Percentiles rank a stretch among this genome's conserved stretches.
Conservation (phyloP, 2,329 filamentous ascomycete genomes). For the Calonectria montana region DNA sequence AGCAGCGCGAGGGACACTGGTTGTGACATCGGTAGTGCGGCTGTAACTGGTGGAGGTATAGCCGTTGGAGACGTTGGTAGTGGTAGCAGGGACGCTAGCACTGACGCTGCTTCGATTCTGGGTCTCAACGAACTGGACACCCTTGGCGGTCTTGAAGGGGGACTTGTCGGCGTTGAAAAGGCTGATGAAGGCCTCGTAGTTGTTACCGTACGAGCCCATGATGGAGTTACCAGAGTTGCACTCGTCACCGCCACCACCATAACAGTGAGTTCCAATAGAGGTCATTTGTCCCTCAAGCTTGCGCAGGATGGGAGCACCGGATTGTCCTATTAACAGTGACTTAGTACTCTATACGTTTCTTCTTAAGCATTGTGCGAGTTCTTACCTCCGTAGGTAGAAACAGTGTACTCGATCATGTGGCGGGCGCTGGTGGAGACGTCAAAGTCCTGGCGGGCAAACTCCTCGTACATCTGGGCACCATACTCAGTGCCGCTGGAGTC, state of each 20-base stretch:
- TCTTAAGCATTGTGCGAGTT: no score
- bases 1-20: no score
- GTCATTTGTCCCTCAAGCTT: conserved; percentile 8
- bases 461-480: conserved; percentile 50
- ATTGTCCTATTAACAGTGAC: conserved; percentile 36
- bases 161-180: conserved; percentile 17
- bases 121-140: conserved; percentile 16
- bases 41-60: no score
- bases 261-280: conserved; percentile 45
- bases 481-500: conserved; percentile 25
- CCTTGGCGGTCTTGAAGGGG: background rate
- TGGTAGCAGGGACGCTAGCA: background rate
- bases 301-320: conserved; percentile 42
- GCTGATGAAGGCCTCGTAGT: conserved; percentile 32
- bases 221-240: conserved; percentile 44
- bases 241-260: conserved; percentile 34
- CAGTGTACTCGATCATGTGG: conserved; percentile 46
- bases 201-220: conserved; percentile 31
- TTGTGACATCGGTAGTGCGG: no score
- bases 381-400: conserved; percentile 45
- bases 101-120: background rate
- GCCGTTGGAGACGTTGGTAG: no score
- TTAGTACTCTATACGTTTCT: background rate
- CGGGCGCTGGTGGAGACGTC: conserved; percentile 32
- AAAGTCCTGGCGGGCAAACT: conserved; percentile 37